Evolutionary conservation across 306 rosid genomes (phyloP).

Genomic region (Coriaria nepalensis): DNA sequence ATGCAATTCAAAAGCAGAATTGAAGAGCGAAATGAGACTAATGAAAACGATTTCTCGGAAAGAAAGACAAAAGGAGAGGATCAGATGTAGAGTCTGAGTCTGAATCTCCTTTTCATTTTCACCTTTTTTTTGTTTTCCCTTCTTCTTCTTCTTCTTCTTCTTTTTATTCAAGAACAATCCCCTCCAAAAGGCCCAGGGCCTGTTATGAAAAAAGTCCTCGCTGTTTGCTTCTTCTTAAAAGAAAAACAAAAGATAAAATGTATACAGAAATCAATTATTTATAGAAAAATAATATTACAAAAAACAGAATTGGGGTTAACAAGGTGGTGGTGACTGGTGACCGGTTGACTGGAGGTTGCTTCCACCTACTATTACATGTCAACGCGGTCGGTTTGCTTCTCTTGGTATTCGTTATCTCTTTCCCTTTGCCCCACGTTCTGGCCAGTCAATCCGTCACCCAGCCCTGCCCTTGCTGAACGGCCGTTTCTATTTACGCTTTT

Average conservation of each 20-base stretch:
- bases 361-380: conserved; percentile 35
- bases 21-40: background rate
- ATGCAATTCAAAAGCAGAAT: conserved; percentile 1
- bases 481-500: conserved; percentile 30
- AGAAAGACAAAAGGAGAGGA: conserved; percentile 24
- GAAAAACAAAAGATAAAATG: conserved; percentile 7
- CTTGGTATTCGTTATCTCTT: conserved; percentile 33
- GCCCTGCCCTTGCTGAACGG: conserved; percentile 1
- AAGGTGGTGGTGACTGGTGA: conserved; percentile 32
- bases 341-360: conserved; percentile 66
- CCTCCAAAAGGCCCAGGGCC: conserved; percentile 19
- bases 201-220: conserved; percentile 24
- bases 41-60: conserved; percentile 14
- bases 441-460: conserved; percentile 19
- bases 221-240: conserved; percentile 20
- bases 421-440: conserved; percentile 41
- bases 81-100: conserved; percentile 19
- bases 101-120: conserved; percentile 11
- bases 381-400: conserved; percentile 24
- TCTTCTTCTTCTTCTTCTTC: conserved; percentile 13
- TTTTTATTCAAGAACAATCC: conserved; percentile 5
- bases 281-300: conserved; percentile 16
- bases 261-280: conserved; percentile 10
- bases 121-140: conserved; percentile 22
- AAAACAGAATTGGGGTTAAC: conserved; percentile 25